Evolutionary conservation across 2,329 filamentous ascomycete genomes (phyloP), one percentile per base, ranked within the genome.

Genomic region (Botryotinia narcissicola): DNA sequence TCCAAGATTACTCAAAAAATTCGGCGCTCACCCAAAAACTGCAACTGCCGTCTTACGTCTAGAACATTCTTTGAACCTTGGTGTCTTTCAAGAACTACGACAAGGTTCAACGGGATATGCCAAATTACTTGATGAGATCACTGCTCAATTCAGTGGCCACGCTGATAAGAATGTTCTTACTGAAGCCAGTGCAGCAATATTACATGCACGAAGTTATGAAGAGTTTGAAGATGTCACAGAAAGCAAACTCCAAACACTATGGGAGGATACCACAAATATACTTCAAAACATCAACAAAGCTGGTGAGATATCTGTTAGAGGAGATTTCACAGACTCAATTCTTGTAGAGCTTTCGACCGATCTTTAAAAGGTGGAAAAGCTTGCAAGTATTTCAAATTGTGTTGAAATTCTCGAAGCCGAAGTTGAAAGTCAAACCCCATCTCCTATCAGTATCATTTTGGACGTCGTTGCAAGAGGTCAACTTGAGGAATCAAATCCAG

Each of bases 141-240:
- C 93, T 81, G 94, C 93, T 73, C 96, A 99, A 79, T 98, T 99
- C 83, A 90, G 92, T 78, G 90, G 94, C n/a, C 96, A 99, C 80
- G 93, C 93, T 61, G 93, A 97, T 79, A 92, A 93, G 78, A 89
- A 89, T 72, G 95, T 98, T 29, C 86, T 99, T 63, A 90, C 90
- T 18, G 95, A 98, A 82, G 95, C 94, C 22, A 92, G 92, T 42
- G 87, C 90, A 35, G 93, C 95, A 8, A 88, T 99, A 54, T 84
- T 97, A 46, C 94, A 97, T 80, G 94, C 95, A 14, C 91, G 93
- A 76, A 91, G 91, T 75, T 95, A 94, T 75, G 94, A 96, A 75
- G 95, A 97, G 80, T 89, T 97, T 48, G 92, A 95, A 77, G 96
- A 99, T 79, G 85, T 94, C 20, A 92, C 94, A 1, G 92, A 96